Evolutionary conservation across 179 eudicot species (phyloP).

Genomic region (Dionaea muscipula): DNA sequence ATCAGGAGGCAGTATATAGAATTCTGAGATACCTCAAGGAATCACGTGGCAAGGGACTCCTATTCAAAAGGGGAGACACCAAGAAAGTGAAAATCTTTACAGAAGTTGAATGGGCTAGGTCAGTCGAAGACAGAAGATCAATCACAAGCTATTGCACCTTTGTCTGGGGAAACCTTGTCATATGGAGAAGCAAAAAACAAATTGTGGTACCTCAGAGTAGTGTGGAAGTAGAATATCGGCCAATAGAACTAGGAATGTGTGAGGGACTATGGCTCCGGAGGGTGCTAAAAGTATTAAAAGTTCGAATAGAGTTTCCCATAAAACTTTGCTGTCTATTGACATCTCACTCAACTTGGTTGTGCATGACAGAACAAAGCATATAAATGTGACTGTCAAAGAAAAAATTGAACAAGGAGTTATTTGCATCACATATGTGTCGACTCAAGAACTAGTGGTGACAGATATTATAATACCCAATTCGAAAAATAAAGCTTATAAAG

Average conservation of each 20-base stretch:
- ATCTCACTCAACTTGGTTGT: background rate
- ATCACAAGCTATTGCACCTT: background rate
- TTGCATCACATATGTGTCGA: too few relatives aligned
- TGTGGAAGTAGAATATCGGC: background rate
- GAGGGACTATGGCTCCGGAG: background rate
- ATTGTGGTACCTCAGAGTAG: background rate
- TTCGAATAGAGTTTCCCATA: background rate
- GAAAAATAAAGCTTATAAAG: too few relatives aligned
- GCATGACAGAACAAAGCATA: background rate
- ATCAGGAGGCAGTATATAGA: background rate
- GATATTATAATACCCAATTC: too few relatives aligned
- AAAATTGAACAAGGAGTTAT: too few relatives aligned
- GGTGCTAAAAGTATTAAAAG: background rate
- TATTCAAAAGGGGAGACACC: background rate
- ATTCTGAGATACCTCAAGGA: conserved; percentile 1
- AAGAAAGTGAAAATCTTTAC: background rate
- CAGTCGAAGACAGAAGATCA: background rate
- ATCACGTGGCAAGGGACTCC: background rate
- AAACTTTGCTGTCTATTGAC: background rate
- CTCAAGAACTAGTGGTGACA: too few relatives aligned
- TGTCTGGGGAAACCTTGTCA: background rate
- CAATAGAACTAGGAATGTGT: background rate
- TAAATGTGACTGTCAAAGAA: too few relatives aligned
- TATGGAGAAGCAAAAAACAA: conserved; percentile 7
- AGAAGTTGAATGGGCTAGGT: conserved; percentile 9